phyloP scores from a whole-genome alignment of 108 stramenopile genomes.

The Craspedostauros australis region DNA sequence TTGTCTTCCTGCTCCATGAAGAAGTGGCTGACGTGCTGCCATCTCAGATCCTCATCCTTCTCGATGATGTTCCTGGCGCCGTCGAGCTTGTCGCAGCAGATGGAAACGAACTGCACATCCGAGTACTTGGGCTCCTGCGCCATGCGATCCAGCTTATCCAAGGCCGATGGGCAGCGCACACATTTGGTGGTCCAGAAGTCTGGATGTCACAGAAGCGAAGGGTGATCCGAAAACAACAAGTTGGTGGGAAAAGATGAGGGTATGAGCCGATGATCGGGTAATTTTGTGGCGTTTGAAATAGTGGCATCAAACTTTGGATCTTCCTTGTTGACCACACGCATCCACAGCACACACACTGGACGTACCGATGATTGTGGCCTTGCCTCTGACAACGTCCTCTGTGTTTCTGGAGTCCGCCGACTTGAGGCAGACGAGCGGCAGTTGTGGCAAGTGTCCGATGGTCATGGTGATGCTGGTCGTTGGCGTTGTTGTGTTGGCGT shows the following conservation, averaged over 20 bases:
- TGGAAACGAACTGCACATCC: constrained; percentile 68
- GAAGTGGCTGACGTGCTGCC: constrained; percentile 66
- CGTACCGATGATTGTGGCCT: constrained; percentile 75
- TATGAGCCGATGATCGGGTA: too few species aligned
- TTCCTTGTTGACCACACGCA: too few species aligned
- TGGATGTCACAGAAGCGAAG: constrained; percentile 5
- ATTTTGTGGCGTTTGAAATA: too few species aligned
- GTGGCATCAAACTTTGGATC: too few species aligned
- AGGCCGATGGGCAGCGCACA: constrained; percentile 73
- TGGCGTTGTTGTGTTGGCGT: too few species aligned
- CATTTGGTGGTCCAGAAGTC: constrained; percentile 92
- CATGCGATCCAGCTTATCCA: constrained; percentile 63
- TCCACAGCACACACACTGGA: too few species aligned
- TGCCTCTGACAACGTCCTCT: constrained; percentile 41
- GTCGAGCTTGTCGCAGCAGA: constrained; percentile 79
- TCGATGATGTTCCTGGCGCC: constrained; percentile 83
- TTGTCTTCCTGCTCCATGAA: constrained; percentile 74
- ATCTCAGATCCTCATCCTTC: constrained; percentile 54
- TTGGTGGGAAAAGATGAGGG: constrained; percentile 1
- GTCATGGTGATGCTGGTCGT: constrained; percentile 23
- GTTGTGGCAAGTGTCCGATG: constrained; percentile 21
- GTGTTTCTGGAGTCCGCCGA: constrained; percentile 60
- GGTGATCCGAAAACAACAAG: constrained; percentile 1
- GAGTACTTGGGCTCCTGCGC: constrained; percentile 52
- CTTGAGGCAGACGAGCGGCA: constrained; percentile 61